Conservation (phyloP, 2,329 filamentous ascomycete genomes). For the Pseudopyricularia cyperi region DNA sequence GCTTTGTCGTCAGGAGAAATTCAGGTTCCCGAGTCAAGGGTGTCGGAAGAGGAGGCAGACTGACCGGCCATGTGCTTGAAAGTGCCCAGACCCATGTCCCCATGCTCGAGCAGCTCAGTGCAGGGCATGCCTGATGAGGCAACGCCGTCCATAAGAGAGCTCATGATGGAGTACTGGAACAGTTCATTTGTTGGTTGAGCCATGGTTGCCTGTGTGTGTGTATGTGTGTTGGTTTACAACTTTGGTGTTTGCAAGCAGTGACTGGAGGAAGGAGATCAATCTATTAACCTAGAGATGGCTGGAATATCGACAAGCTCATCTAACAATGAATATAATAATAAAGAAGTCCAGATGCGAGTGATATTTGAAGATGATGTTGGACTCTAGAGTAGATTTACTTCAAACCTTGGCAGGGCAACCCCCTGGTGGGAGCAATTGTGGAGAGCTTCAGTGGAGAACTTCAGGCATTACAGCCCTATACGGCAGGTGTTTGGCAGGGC, state of each 20-base stretch:
- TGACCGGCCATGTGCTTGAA: conserved; percentile 15
- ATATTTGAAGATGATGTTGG: too few species aligned
- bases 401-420: too few species aligned
- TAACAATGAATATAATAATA: too few species aligned
- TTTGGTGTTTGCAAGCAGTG: background rate
- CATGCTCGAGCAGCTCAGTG: conserved; percentile 14
- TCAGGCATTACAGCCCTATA: background rate
- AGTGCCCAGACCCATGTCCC: conserved; percentile 21
- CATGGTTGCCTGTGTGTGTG: conserved; percentile 9
- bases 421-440: background rate
- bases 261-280: too few species aligned
- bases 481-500: too few species aligned
- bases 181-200: conserved; percentile 15
- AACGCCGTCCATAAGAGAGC: conserved; percentile 21
- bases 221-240: too few species aligned
- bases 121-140: conserved; percentile 17
- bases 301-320: too few species aligned
- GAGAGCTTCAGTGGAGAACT: background rate
- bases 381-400: too few species aligned
- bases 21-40: background rate
- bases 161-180: conserved; percentile 21
- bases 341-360: too few species aligned
- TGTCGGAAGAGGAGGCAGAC: background rate
- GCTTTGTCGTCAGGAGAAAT: background rate
- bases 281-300: too few species aligned